Evolutionary conservation across 805 yeast genomes (phyloP), one percentile per base, ranked within the genome.

Genomic region (Starmerella bombi): DNA sequence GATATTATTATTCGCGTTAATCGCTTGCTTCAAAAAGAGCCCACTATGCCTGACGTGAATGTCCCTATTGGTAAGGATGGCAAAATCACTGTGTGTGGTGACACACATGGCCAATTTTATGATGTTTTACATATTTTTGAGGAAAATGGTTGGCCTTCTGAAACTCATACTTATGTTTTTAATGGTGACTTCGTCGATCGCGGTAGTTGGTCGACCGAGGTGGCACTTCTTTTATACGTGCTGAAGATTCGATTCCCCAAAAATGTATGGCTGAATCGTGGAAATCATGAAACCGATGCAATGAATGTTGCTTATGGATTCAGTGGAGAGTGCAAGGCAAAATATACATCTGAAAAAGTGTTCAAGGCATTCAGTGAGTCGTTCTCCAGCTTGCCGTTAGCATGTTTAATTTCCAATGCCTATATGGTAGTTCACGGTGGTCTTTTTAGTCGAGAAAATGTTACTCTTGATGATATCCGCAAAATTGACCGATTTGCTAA

Each of bases 141-240:
- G 18, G 67, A 58, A 33, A 86, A 75, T 55, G 97, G 97, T 14
- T 61, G 67, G 51, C 93, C 88, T 0, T 56, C 67, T 3, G 64
- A 68, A 2, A 60, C 63, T 3, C 96, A 86, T 57, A 69, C 75
- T 4, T 91, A 82, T 57, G 61, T 91, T 36, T 88, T 91, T 66
- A 91, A 91, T 55, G 98, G 98, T 33, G 98, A 91, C 62, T 88
- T 91, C 62, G 98, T 91, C 3, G 98, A 91, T 59, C 71, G 98
- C 55, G 98, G 98, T 5, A 81, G 94, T 15, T 88, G 98, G 97
- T 84, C 96, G 3, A 82, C 94, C 56, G 98, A 91, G 58, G 94
- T 91, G 35, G 95, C 95, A 2, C 63, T 91, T 35, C 65, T 80
- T 23, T 68, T 83, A 32, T 85, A 81, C 58, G 69, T 77, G 10